Evolutionary conservation across 2,329 filamentous ascomycete species (phyloP).

Genomic region (Amauroascus verrucosus): DNA sequence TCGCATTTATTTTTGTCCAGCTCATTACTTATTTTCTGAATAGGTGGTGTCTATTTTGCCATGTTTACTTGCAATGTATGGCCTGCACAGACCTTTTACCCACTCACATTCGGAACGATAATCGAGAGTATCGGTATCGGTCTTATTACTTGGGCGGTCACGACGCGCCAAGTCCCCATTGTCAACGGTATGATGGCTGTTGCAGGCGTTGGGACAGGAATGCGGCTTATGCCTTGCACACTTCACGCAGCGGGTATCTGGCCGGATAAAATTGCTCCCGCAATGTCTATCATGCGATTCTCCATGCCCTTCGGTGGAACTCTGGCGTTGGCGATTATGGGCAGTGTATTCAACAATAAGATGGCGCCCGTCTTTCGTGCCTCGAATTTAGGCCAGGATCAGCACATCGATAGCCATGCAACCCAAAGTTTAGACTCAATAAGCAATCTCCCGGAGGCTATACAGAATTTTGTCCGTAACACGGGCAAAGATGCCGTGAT

Average conservation of each 20-base stretch:
- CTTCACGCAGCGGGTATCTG: constrained; percentile 56
- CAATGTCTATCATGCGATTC: constrained; percentile 52
- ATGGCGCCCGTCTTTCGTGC: constrained; percentile 23
- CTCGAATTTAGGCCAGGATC: constrained; percentile 24
- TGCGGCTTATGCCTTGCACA: constrained; percentile 55
- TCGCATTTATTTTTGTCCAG: neutral
- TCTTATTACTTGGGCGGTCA: constrained; percentile 49
- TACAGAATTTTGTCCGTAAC: constrained; percentile 33
- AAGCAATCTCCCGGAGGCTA: constrained; percentile 24
- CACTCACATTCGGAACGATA: constrained; percentile 48
- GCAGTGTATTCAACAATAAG: constrained; percentile 57
- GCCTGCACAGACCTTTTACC: constrained; percentile 52
- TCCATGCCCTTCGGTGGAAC: constrained; percentile 55
- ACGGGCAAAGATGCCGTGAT: constrained; percentile 49
- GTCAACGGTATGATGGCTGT: constrained; percentile 59
- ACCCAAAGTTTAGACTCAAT: constrained; percentile 31
- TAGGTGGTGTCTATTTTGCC: constrained; percentile 47
- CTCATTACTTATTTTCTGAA: constrained; percentile 14
- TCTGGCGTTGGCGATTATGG: constrained; percentile 56
- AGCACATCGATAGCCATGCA: constrained; percentile 24
- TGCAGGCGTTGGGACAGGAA: constrained; percentile 51
- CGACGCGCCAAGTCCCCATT: constrained; percentile 37
- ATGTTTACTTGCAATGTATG: constrained; percentile 51
- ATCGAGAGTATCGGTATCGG: constrained; percentile 50
- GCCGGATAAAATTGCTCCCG: constrained; percentile 46